Base-by-base conservation (phyloP, 202 grass and related monocot species). In the Saccharum hybrid region DNA sequence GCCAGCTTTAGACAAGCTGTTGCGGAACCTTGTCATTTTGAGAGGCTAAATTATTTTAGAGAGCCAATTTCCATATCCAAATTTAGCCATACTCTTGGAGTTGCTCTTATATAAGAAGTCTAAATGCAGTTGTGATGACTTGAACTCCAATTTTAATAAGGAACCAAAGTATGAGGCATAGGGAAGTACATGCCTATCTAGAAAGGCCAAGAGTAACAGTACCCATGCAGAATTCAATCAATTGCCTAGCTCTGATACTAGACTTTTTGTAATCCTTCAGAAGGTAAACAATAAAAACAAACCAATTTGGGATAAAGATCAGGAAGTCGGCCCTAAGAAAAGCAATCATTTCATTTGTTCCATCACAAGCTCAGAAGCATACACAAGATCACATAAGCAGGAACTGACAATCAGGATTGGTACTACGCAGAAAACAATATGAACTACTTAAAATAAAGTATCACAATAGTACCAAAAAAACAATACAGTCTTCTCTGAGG, bases 351-450 rank as follows among this genome's bases (percentile, higher is more conserved):
- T 83, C 22, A 76, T 59, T 76, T 60, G 36, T 52, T 69, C 16
- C 1, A 30, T 23, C 52, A 78, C 18, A 84, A 45, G 37, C 11
- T 77, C 52, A 60, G 40, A 63, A 71, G 74, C 19, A 72, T 22
- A 12, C 73, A 42, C 10, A 68, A 16, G 18, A 60, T 66, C 14
- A 82, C 15, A 40, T 41, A 43, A 68, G n/a, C 8, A 52, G 37
- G 61, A 12, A 1, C 10, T 19, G 15, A 68, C 4, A 52, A 66
- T 48, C 56, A 71, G 49, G 46, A 23, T 61, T 60, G 31, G 4
- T 8, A 66, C 37, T 67, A 48, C 39, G n/a, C 9, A 69, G 48
- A 76, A 83, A 90, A 40, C 30, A 79, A 51, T 48, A 79, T 11
- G 79, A 15, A 14, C 16, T 34, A 66, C 68, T 34, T 84, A 33